Evolutionary conservation across 192 early-diverging fungal genomes (phyloP).

Genomic region (Chytriomyces confervae): DNA sequence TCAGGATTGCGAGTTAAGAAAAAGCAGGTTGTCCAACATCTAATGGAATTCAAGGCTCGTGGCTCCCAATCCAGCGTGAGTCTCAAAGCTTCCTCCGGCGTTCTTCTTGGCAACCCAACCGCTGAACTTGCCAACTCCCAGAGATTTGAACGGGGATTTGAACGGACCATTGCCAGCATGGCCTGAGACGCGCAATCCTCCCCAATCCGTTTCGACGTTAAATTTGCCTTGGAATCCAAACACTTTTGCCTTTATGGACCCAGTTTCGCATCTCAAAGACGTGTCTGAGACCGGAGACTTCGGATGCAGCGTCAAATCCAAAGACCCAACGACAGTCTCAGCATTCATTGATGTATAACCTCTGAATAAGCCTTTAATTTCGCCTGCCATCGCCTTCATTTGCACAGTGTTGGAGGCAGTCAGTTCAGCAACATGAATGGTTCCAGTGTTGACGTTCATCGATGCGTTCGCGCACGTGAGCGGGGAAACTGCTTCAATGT

Average conservation of each 20-base stretch:
- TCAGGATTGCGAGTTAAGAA: too few species aligned
- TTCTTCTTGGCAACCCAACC: slow-evolving; percentile 17
- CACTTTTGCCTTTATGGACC: neutral
- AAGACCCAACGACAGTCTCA: neutral
- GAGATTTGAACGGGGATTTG: too few species aligned
- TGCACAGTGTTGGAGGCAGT: neutral
- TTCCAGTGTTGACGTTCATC: neutral
- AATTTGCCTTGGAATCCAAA: slow-evolving; percentile 11
- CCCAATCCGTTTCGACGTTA: neutral
- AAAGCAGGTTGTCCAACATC: too few species aligned
- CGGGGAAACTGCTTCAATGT: neutral
- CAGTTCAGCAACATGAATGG: neutral
- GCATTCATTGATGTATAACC: neutral
- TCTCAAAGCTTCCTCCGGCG: neutral
- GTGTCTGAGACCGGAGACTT: neutral
- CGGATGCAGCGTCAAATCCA: neutral
- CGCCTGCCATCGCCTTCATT: neutral
- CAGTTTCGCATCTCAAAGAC: neutral
- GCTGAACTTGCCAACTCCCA: too few species aligned
- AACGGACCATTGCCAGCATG: too few species aligned
- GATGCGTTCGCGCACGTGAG: neutral
- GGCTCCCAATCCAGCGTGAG: neutral
- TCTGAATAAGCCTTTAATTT: neutral
- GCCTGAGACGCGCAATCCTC: neutral
- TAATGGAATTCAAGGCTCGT: neutral